Percentiles rank a stretch among this genome's conserved stretches.
Evolutionary conservation across 768 basidiomycete species (phyloP).

Genomic region (Boletus bicolor): DNA sequence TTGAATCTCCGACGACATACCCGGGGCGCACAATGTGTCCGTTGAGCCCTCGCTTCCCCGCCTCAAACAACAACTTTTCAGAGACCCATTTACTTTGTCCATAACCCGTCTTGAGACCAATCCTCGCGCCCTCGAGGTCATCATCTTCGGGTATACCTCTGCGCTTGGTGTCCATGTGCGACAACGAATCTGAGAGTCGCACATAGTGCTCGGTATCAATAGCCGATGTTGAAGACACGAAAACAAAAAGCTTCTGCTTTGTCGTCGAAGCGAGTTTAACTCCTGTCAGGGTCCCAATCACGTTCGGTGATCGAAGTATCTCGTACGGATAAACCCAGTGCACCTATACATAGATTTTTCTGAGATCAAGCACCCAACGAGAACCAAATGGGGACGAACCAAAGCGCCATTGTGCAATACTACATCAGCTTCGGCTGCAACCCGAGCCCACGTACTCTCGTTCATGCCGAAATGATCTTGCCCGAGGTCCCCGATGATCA

Average conservation of each 20-base stretch:
- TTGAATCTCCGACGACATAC: slow-evolving; percentile 93
- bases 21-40: slow-evolving; percentile 91
- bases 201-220: slow-evolving; percentile 92
- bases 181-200: slow-evolving; percentile 71
- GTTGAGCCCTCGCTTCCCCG: slow-evolving; percentile 77
- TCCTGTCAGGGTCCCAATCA: slow-evolving; percentile 83
- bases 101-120: slow-evolving; percentile 82
- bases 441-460: slow-evolving; percentile 56
- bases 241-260: slow-evolving; percentile 78
- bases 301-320: slow-evolving; percentile 87
- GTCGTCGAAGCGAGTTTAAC: slow-evolving; percentile 72
- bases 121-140: slow-evolving; percentile 80
- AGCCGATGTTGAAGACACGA: slow-evolving; percentile 95
- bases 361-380: neutral
- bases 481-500: slow-evolving; percentile 81
- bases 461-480: slow-evolving; percentile 71
- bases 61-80: slow-evolving; percentile 91
- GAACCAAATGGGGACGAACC: slow-evolving; percentile 46
- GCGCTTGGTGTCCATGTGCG: slow-evolving; percentile 37
- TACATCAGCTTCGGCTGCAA: slow-evolving; percentile 73
- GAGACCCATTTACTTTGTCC: slow-evolving; percentile 99
- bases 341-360: slow-evolving; percentile 50
- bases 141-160: slow-evolving; percentile 85
- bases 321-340: slow-evolving; percentile 99
- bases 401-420: slow-evolving; percentile 96